A percentile compares a stretch with the other conserved stretches of the same genome.
Conservation (phyloP, 345 rosid species). For the Eucalyptus cloeziana region DNA sequence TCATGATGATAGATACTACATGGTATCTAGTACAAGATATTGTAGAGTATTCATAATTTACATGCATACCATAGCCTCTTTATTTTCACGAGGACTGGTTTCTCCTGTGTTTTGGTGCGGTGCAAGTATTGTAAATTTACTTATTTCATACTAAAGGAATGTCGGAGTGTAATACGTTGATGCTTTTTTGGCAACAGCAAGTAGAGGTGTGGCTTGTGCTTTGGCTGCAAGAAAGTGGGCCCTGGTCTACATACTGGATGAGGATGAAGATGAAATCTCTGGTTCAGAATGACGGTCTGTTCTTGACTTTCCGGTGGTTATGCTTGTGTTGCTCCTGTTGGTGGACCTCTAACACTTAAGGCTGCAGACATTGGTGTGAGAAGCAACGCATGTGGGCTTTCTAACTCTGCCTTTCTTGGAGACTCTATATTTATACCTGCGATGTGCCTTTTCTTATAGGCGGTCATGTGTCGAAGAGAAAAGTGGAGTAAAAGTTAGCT, state of each 20-base stretch:
- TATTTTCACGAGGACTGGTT: not conserved
- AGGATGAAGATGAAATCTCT: conserved; percentile 37
- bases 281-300: fast-evolving
- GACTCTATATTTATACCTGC: not conserved
- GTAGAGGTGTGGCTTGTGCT: conserved; percentile 68
- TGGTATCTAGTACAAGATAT: not conserved
- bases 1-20: not conserved
- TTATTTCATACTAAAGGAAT: not conserved
- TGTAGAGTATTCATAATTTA: fast-evolving
- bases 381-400: not conserved
- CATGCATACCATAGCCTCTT: not conserved
- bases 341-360: not conserved
- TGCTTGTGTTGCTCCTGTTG: not conserved
- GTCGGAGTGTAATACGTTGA: fast-evolving
- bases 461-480: not conserved
- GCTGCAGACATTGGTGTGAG: not conserved
- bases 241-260: conserved; percentile 52
- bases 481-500: not conserved
- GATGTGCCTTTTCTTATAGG: not conserved
- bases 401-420: too few relatives aligned
- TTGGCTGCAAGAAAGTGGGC: conserved; percentile 68
- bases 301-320: not conserved
- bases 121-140: fast-evolving
- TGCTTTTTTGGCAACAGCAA: conserved; percentile 22
- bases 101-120: fast-evolving